A percentile compares a stretch with the other conserved stretches of the same genome.
Conservation (phyloP, 495 filamentous ascomycete species). For the Melanomma pulvis-pyrius region DNA sequence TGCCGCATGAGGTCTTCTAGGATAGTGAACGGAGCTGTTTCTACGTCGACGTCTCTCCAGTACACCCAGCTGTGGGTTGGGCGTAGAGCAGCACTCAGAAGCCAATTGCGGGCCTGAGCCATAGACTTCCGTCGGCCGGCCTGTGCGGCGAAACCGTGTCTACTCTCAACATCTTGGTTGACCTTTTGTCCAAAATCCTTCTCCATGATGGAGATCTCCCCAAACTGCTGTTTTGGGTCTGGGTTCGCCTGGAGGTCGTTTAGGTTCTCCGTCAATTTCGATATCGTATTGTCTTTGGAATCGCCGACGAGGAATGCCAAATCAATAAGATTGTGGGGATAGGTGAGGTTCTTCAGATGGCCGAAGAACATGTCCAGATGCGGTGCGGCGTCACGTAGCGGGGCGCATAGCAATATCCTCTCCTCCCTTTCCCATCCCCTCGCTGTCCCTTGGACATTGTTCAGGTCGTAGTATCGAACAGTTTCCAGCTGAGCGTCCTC, state of each 20-base stretch:
- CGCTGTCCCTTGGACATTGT: conserved; percentile 83
- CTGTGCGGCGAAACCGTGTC: conserved; percentile 97
- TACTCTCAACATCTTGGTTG: conserved; percentile 95
- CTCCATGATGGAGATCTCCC: conserved; percentile 96
- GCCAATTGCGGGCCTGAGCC: conserved; percentile 97
- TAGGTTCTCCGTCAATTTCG: conserved; percentile 70
- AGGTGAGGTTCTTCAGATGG: conserved; percentile 94
- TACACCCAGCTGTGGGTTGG: conserved; percentile 99
- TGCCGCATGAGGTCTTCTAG: conserved; percentile 98
- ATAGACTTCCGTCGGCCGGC: conserved; percentile 92
- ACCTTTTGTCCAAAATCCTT: conserved; percentile 99
- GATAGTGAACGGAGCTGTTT: conserved; percentile 94
- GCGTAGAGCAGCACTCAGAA: conserved; percentile 88
- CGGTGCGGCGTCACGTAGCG: conserved; percentile 87
- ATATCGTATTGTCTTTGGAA: conserved; percentile 89
- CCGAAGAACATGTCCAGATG: conserved; percentile 99
- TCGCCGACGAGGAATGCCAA: conserved; percentile 97
- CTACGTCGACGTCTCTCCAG: conserved; percentile 98
- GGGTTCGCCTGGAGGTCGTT: conserved; percentile 77
- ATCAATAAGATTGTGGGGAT: conserved; percentile 95
- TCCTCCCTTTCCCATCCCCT: conserved; percentile 95
- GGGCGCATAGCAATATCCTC: conserved; percentile 92
- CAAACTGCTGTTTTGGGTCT: conserved; percentile 80
- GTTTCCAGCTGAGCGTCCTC: conserved; percentile 85
- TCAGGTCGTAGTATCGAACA: conserved; percentile 94